A percentile compares a stretch with the other conserved stretches of the same genome.
phyloP scores from a whole-genome alignment of 2,329 filamentous ascomycete genomes.

The Hymenoscyphus repandus region DNA sequence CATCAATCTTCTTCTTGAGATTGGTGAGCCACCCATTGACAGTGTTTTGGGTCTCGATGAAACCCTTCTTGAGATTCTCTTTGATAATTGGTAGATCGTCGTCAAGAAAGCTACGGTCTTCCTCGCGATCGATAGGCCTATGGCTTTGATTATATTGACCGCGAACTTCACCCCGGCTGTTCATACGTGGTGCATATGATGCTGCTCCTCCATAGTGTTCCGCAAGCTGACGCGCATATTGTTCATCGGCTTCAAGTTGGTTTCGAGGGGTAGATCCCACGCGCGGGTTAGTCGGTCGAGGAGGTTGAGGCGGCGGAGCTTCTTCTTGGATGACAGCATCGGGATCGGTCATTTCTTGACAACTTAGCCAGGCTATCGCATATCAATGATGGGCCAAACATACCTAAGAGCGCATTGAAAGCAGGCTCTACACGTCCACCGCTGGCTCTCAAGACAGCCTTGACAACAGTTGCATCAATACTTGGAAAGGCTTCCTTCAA shows the following conservation, averaged over 20 bases:
- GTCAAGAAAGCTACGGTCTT: conserved; percentile 84
- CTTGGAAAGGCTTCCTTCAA: conserved; percentile 90
- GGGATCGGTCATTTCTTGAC: conserved; percentile 71
- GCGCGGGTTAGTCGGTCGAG: conserved; percentile 58
- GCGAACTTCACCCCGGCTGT: conserved; percentile 30
- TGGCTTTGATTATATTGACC: conserved; percentile 47
- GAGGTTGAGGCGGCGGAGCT: conserved; percentile 70
- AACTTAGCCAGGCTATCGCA: conserved; percentile 5
- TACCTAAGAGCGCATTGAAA: conserved; percentile 89
- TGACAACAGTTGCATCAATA: conserved; percentile 76
- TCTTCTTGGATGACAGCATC: conserved; percentile 55
- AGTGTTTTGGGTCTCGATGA: conserved; percentile 86
- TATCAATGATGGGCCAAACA: conserved; percentile 19
- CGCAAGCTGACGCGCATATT: conserved; percentile 86
- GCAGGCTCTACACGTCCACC: conserved; percentile 84
- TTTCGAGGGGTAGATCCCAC: conserved; percentile 55
- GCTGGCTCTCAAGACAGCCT: conserved; percentile 82
- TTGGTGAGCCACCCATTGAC: conserved; percentile 91
- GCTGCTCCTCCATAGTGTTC: conserved; percentile 70
- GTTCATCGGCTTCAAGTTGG: conserved; percentile 85
- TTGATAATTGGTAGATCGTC: conserved; percentile 91
- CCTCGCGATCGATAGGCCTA: conserved; percentile 52
- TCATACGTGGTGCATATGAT: conserved; percentile 50
- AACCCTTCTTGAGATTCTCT: conserved; percentile 90
- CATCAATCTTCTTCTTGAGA: conserved; percentile 89